Evolutionary conservation across 495 filamentous ascomycete species (phyloP).

Genomic region (Daldinia vernicosa): DNA sequence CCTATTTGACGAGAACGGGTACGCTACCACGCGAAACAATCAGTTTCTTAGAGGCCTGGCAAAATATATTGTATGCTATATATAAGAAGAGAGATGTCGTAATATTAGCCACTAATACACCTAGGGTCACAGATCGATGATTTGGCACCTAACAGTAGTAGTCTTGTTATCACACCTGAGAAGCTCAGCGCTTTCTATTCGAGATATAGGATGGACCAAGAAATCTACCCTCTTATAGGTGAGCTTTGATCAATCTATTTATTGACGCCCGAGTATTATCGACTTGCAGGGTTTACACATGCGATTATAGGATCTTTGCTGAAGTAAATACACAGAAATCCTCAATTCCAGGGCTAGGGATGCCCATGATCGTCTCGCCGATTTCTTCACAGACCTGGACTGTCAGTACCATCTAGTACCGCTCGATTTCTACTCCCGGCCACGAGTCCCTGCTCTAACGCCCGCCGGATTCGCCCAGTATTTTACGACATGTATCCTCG

Average conservation of each 20-base stretch:
- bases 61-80: slow-evolving; percentile 72
- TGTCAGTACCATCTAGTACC: slow-evolving; percentile 88
- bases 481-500: slow-evolving; percentile 77
- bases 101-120: slow-evolving; percentile 38
- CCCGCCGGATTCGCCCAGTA: slow-evolving; percentile 80
- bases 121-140: slow-evolving; percentile 72
- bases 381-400: slow-evolving; percentile 76
- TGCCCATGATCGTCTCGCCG: slow-evolving; percentile 57
- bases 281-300: neutral
- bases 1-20: slow-evolving; percentile 73
- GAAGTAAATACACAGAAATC: slow-evolving; percentile 50
- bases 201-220: slow-evolving; percentile 66
- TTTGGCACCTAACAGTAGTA: slow-evolving; percentile 71
- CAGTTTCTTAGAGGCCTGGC: slow-evolving; percentile 81
- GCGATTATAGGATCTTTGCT: slow-evolving; percentile 1
- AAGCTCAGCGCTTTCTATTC: slow-evolving; percentile 85
- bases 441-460: slow-evolving; percentile 80
- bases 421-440: slow-evolving; percentile 62
- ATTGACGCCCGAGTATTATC: neutral
- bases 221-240: slow-evolving; percentile 58
- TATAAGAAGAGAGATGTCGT: neutral
- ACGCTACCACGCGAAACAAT: slow-evolving; percentile 72
- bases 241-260: slow-evolving; percentile 19
- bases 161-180: slow-evolving; percentile 79
- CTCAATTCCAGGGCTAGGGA: slow-evolving; percentile 53